phyloP scores from a whole-genome alignment of 2,329 filamentous ascomycete species.

The Fusarium solani-melongenae region DNA sequence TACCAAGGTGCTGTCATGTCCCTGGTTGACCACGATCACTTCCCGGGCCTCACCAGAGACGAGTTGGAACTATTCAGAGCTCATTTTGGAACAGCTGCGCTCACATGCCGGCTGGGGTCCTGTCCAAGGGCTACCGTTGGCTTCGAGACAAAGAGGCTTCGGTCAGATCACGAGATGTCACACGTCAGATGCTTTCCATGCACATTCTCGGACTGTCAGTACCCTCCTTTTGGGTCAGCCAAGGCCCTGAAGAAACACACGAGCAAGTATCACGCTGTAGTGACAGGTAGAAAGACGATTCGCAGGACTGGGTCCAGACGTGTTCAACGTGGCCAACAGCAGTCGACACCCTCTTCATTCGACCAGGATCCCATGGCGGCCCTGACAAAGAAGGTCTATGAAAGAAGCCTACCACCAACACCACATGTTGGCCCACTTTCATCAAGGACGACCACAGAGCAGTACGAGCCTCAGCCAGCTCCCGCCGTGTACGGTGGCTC shows the following conservation, averaged over 20 bases:
- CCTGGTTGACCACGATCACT: background rate
- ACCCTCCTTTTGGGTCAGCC: background rate
- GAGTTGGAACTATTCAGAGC: slow-evolving; percentile 15
- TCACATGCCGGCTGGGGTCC: slow-evolving; percentile 3
- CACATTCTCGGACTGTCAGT: background rate
- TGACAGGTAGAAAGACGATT: background rate
- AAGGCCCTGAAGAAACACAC: background rate
- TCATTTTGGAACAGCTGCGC: slow-evolving; percentile 4
- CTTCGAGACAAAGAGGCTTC: background rate
- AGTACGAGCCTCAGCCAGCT: too few relatives aligned
- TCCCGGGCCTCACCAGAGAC: background rate
- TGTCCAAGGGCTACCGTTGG: slow-evolving; percentile 8
- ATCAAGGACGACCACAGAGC: too few relatives aligned
- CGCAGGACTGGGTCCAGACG: background rate
- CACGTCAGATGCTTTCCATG: slow-evolving; percentile 17
- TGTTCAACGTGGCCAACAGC: background rate
- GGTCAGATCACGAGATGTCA: background rate
- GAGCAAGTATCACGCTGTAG: background rate
- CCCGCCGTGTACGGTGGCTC: too few relatives aligned
- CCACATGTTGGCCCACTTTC: too few relatives aligned
- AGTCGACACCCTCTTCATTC: too few relatives aligned
- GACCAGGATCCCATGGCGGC: background rate
- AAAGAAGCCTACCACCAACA: too few relatives aligned
- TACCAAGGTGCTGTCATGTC: slow-evolving; percentile 14
- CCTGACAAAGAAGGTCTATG: background rate